A percentile compares a stretch with the other conserved stretches of the same genome.
phyloP scores from a whole-genome alignment of 2,329 filamentous ascomycete genomes.

The Aureobasidium pullulans region DNA sequence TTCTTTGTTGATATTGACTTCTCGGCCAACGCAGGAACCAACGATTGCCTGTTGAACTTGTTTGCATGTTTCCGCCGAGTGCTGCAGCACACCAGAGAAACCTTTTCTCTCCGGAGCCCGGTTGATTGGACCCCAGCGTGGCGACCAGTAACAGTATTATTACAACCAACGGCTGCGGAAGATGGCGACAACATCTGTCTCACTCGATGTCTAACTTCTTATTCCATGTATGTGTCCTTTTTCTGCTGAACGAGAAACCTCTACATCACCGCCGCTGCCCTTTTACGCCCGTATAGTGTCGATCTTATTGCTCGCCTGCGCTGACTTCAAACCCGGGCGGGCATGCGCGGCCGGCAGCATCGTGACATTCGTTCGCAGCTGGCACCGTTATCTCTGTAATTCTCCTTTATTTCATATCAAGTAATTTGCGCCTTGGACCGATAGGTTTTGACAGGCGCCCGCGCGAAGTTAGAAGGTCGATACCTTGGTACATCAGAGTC shows the following conservation, averaged over 20 bases:
- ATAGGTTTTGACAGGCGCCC: slow-evolving; percentile 7
- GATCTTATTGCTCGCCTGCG: background rate
- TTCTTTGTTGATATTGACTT: background rate
- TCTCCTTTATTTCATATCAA: background rate
- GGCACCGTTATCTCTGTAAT: background rate
- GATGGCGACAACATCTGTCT: slow-evolving; percentile 8
- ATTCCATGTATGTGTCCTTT: background rate
- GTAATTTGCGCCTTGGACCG: background rate
- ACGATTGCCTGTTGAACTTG: background rate
- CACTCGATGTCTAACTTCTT: slow-evolving; percentile 8
- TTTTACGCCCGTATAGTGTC: slow-evolving; percentile 1
- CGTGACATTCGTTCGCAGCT: background rate
- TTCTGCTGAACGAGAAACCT: background rate
- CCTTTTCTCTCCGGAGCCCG: background rate
- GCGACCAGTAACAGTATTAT: slow-evolving; percentile 11
- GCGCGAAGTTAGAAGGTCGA: background rate
- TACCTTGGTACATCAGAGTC: slow-evolving; percentile 5
- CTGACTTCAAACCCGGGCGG: background rate
- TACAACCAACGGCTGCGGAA: slow-evolving; percentile 7
- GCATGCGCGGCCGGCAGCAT: background rate
- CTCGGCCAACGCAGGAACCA: background rate
- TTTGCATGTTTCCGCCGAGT: background rate
- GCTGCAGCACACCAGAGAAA: background rate
- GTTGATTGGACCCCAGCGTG: slow-evolving; percentile 6
- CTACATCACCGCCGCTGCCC: background rate